A percentile compares a stretch with the other conserved stretches of the same genome.
phyloP scores from a whole-genome alignment of 768 basidiomycete genomes.

The Kwoniella sp. region DNA sequence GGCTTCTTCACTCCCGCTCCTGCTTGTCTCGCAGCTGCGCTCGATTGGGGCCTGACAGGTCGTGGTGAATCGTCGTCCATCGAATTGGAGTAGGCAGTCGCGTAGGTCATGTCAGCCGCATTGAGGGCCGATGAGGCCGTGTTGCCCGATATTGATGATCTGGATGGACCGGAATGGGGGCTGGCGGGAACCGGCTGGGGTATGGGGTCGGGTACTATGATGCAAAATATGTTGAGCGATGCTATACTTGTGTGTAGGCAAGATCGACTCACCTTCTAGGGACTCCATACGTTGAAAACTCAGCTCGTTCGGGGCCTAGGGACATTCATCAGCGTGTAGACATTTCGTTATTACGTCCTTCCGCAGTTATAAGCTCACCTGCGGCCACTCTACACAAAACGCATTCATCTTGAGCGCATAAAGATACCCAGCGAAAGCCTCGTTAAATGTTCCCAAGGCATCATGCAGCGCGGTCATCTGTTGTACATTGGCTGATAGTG shows the following conservation, averaged over 20 bases:
- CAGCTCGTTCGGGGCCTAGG: constrained; percentile 28
- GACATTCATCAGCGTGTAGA: not conserved
- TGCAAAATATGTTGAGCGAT: too few relatives aligned
- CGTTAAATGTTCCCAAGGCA: constrained; percentile 82
- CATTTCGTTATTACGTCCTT: not conserved
- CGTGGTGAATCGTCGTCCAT: constrained; percentile 34
- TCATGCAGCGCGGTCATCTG: constrained; percentile 71
- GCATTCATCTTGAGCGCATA: constrained; percentile 94
- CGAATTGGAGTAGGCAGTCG: constrained; percentile 40
- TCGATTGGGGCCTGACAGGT: constrained; percentile 32
- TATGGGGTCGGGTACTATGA: constrained; percentile 12
- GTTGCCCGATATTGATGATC: not conserved
- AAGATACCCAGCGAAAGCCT: constrained; percentile 86
- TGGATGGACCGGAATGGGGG: constrained; percentile 9
- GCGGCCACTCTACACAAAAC: constrained; percentile 88
- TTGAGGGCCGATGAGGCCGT: constrained; percentile 17
- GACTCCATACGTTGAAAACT: constrained; percentile 21
- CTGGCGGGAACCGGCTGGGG: constrained; percentile 2
- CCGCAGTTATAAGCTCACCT: constrained; percentile 60
- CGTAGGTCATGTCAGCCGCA: constrained; percentile 51
- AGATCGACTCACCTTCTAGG: constrained; percentile 11
- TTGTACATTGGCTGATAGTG: constrained; percentile 73
- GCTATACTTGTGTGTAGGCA: not conserved
- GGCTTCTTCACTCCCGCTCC: constrained; percentile 55
- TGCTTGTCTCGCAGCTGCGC: constrained; percentile 54